Percentiles rank a stretch among this genome's conserved stretches.
Evolutionary conservation across 2,329 filamentous ascomycete species (phyloP).

Genomic region (Fusarium duplospermum): DNA sequence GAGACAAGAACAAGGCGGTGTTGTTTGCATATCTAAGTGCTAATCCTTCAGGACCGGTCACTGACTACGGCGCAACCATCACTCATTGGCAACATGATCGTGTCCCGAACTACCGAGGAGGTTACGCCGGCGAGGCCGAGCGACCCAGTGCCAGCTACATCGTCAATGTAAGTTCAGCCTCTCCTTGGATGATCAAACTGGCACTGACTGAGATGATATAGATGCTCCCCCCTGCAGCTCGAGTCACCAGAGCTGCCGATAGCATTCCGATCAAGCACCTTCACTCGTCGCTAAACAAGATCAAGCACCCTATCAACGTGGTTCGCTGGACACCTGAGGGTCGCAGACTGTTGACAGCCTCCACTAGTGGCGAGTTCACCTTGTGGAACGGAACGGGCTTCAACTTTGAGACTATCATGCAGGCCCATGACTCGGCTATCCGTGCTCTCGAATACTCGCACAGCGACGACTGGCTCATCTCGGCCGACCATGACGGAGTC

Average conservation of each 20-base stretch:
- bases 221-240: constrained; percentile 88
- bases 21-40: constrained; percentile 33
- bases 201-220: constrained; percentile 49
- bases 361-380: constrained; percentile 97
- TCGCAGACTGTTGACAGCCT: constrained; percentile 88
- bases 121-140: constrained; percentile 80
- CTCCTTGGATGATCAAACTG: constrained; percentile 9
- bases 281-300: constrained; percentile 98
- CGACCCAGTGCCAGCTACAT: constrained; percentile 90
- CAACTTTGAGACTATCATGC: constrained; percentile 99
- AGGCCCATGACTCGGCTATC: constrained; percentile 92
- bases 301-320: constrained; percentile 96
- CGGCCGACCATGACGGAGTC: constrained; percentile 92
- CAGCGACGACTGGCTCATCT: constrained; percentile 96
- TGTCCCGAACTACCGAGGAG: constrained; percentile 74
- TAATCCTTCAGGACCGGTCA: constrained; percentile 77
- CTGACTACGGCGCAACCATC: constrained; percentile 91
- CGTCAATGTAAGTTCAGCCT: constrained; percentile 74
- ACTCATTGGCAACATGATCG: constrained; percentile 92
- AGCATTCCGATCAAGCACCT: constrained; percentile 94
- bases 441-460: constrained; percentile 89
- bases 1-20: constrained; percentile 9
- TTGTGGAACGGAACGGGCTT: constrained; percentile 99
- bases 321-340: constrained; percentile 98
- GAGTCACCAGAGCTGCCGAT: constrained; percentile 80